A percentile compares a stretch with the other conserved stretches of the same genome.
Evolutionary conservation across 2,329 filamentous ascomycete species (phyloP).

Genomic region (Thielaviopsis populi): DNA sequence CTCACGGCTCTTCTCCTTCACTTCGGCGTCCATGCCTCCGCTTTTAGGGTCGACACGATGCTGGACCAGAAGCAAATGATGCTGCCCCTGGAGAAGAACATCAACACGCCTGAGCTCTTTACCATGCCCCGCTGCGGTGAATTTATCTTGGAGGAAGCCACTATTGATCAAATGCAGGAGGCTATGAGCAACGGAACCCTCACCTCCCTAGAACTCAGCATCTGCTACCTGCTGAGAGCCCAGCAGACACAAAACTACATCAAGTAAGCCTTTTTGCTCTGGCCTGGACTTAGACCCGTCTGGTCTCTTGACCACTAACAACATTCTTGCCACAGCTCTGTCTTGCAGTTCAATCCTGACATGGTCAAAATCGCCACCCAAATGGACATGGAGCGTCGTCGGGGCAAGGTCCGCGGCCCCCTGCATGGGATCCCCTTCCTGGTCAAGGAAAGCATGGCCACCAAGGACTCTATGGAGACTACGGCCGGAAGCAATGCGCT

Average conservation of each 20-base stretch:
- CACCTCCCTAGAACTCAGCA: conserved; percentile 41
- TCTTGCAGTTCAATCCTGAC: conserved; percentile 57
- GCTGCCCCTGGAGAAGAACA: conserved; percentile 26
- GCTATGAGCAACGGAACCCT: conserved; percentile 39
- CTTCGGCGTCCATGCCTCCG: not conserved
- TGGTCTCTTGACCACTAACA: not conserved
- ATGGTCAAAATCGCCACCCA: conserved; percentile 43
- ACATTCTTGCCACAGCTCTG: conserved; percentile 26
- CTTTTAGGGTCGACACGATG: not conserved
- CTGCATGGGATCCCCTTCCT: conserved; percentile 64
- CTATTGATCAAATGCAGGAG: conserved; percentile 50
- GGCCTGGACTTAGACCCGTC: not conserved
- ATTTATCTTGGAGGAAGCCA: conserved; percentile 51
- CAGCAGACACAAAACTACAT: conserved; percentile 50
- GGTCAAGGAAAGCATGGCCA: conserved; percentile 59
- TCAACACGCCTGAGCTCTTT: conserved; percentile 32
- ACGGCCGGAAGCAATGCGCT: conserved; percentile 57
- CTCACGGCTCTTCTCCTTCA: not conserved
- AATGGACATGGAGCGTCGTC: conserved; percentile 44
- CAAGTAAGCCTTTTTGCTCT: conserved; percentile 31
- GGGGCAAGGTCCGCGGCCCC: conserved; percentile 43
- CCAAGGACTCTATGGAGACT: conserved; percentile 55
- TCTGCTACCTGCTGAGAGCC: conserved; percentile 47
- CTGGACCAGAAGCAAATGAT: conserved; percentile 17
- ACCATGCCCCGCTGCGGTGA: conserved; percentile 47